Conservation (phyloP, 2,329 filamentous ascomycete species). For the Mariannaea sp. region DNA sequence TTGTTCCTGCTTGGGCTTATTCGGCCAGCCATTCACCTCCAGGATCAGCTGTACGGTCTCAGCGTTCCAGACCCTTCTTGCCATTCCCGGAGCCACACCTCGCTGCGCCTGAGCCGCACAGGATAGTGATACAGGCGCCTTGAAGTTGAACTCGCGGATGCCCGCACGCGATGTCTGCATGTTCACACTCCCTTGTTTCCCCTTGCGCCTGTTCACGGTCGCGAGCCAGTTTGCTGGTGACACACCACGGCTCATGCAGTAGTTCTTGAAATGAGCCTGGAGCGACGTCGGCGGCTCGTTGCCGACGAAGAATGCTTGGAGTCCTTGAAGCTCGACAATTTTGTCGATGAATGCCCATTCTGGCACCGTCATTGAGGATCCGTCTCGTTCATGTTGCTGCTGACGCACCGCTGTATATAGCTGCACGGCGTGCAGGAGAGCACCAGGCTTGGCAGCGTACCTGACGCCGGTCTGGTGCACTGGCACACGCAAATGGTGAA, state of each 20-base stretch:
- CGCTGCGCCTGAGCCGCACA: too few species aligned
- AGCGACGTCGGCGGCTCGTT: not conserved
- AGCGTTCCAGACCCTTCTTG: not conserved
- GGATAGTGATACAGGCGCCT: not conserved
- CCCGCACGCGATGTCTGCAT: not conserved
- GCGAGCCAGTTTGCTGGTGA: not conserved
- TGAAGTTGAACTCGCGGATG: not conserved
- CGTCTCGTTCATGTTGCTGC: not conserved
- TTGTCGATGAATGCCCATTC: not conserved
- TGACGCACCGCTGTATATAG: not conserved
- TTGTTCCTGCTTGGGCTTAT: not conserved
- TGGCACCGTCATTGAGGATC: too few species aligned
- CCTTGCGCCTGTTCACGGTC: not conserved
- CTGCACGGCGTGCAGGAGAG: not conserved
- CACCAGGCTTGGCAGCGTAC: not conserved
- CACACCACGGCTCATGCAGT: slow-evolving; percentile 4
- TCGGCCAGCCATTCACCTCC: not conserved
- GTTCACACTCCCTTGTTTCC: not conserved
- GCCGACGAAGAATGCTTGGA: slow-evolving; percentile 3
- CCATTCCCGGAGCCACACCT: not conserved
- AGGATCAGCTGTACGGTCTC: not conserved
- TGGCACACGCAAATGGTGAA: not conserved
- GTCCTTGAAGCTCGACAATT: not conserved
- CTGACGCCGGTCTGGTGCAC: not conserved
- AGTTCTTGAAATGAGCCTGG: slow-evolving; percentile 2